Evolutionary conservation across 371 early-diverging fungal species (phyloP).

Genomic region (Smittium culicis): DNA sequence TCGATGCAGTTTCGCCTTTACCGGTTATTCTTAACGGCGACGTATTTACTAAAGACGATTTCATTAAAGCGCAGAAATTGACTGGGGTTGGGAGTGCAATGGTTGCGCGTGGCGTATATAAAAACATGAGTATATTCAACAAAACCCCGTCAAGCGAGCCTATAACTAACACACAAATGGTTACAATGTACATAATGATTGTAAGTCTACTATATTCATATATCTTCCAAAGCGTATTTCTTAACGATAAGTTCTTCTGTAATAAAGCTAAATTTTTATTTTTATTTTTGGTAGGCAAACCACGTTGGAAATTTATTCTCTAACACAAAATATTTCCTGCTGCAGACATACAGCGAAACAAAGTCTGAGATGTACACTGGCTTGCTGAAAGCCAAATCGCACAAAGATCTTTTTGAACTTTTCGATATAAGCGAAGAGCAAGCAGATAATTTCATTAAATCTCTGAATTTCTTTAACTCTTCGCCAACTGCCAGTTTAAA

Average conservation of each 20-base stretch:
- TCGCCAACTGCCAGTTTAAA: no score
- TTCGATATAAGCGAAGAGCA: no score
- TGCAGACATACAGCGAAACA: conserved; percentile 65
- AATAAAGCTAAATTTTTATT: no score
- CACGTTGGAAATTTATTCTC: conserved; percentile 51
- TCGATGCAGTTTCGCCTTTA: conserved; percentile 42
- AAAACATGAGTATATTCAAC: conserved; percentile 68
- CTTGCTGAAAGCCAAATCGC: conserved; percentile 39
- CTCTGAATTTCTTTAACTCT: no score
- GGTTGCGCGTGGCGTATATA: conserved; percentile 76
- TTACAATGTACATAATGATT: conserved; percentile 45
- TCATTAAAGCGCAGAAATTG: conserved; percentile 38
- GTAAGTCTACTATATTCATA: background rate
- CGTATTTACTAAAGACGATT: conserved; percentile 46
- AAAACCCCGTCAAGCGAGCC: conserved; percentile 41
- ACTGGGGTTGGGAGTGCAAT: conserved; percentile 52
- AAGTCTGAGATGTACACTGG: conserved; percentile 32
- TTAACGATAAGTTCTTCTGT: background rate
- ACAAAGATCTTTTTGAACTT: no score
- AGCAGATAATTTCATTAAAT: no score
- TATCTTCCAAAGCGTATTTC: background rate
- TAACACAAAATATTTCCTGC: conserved; percentile 76
- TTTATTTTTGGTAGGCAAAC: conserved; percentile 29
- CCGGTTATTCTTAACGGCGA: conserved; percentile 93
- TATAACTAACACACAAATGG: conserved; percentile 41